Evolutionary conservation across 1,139 yeast species (phyloP), one percentile per base, ranked within the genome.

Genomic region (Torulaspora pretoriensis): DNA sequence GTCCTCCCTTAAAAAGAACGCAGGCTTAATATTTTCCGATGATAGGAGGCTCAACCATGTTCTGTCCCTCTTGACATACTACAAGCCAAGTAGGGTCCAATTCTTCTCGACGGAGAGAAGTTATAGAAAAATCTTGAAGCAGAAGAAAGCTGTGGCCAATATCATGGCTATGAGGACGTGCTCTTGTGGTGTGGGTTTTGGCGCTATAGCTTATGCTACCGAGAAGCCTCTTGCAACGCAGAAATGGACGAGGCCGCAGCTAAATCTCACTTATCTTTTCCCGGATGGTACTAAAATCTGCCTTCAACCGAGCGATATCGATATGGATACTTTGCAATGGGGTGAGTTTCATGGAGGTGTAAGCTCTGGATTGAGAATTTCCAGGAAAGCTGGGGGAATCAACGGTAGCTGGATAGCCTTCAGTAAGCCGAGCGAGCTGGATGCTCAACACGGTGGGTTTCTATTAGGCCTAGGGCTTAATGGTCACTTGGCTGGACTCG

Each of bases 281-380:
- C 95, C 97, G 0, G 74, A 73, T 35, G 80, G 81, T 67, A 74
- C 80, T 2, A 84, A 81, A 23, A 77, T 87, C 1, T 72, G 81
- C 1, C 65, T 81, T 3, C 81, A 82, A 3, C 78, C 75, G 47
- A 80, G 77, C 2, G 60, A 75, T 0, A 63, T 86, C 8, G 72
- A 78, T 12, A 70, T 73, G 3, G 74, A 71, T 13, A 67, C 75
- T 3, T 61, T 77, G 19, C 80, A 81, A 37, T 90, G 97, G 97
- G 96, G 96, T 0, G 78, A 80, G 50, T 94, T 92, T 61, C 97
- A 92, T 57, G 86, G 86, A 56, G 99, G 99, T 9, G 95, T 82
- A 0, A 81, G 96, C 2, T 77, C 94, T 0, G 98, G 97, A 0
- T 67, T 94, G 42, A 81, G 86, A 45, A 80, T 90, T 5, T 80